Evolutionary conservation across 1,284 basidiomycete genomes (phyloP), one percentile per base, ranked within the genome.

Genomic region (Entoloma clypeatum): DNA sequence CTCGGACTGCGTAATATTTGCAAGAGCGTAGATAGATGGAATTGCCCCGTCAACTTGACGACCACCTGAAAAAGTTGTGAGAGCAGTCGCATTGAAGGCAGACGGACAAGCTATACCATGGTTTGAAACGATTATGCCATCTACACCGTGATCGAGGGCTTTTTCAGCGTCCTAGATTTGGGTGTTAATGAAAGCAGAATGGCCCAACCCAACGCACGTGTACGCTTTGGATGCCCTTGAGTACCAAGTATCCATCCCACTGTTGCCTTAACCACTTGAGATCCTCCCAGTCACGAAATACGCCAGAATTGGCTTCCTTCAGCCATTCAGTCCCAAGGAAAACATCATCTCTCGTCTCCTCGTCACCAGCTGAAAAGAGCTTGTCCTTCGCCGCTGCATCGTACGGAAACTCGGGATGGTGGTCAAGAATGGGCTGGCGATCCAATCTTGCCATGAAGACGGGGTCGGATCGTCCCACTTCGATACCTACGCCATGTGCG

Each of bases 111-210:
- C 16, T 63, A 30, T 37, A 79, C 83, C 89, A 54, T 92, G 89
- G 55, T 92, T 92, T 5, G 81, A 86, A 7, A 92, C 82, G 19
- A 91, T 62, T 46, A 92, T 84, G 2, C 82, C 88, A 48, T 92
- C 78, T 7, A 79, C 70, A 1, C 65, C 67, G 34, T 71, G 55
- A 14, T 81, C 76, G 7, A 87, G 54, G 0, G 83, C 83, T 47
- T 72, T 74, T 50, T 81, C 75, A 1, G 86, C 86, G 53, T 90
- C 86, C 68, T 86, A 47, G 7, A 32, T 34, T 21, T 17, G 21
- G 16, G 3, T 2, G 16, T 33, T 44, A 22, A 38, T 22, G 36
- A 26, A 37, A 23, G 28, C 18, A 11, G 9, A 27, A 33, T 16
- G 16, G 28, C 17, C 5, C 14, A 7, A 14, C 22, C 24, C 6